Base-by-base conservation (phyloP, 1,284 basidiomycete species). In the Austroboletus novae-zelandiae region DNA sequence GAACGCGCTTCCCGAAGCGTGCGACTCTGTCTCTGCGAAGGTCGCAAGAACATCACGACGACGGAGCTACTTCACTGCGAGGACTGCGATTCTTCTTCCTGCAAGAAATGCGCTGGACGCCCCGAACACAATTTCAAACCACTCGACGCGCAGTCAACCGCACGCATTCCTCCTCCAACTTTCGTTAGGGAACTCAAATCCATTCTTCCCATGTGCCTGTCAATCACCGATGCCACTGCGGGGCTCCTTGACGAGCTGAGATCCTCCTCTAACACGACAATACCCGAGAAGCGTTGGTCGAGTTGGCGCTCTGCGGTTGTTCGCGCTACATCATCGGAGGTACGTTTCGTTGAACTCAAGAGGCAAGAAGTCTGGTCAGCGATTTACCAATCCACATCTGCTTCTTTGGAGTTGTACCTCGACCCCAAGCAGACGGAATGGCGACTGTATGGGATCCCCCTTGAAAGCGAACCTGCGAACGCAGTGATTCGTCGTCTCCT, bases 351-450 rank as follows among this genome's bases (percentile, higher is more conserved):
- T n/a, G 86, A 88, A 57, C 76, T 90, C 32, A 93, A 91, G 66
- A 83, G 95, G 31, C 93, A 95, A 65, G 86, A 89, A 56, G 81
- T 86, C 37, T 98, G 95, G 94, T 83, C 81, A 27, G 91, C 81
- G 0, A 75, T 84, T 11, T 98, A 91, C 68, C 83, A 85, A 53
- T 89, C 91, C 0, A 75, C 85, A 0, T 66, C 74, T 0, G 93
- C 89, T 4, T 74, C 71, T 1, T 78, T 96, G 31, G 90, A 96
- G 62, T 77, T 97, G 13, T 77, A 82, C 46, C 75, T 98, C 11
- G 82, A 92, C 60, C 83, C 84, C 6, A 77, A 83, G 57, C 82
- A 84, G 47, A 85, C 90, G 0, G 90, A 95, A 66, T 98, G 95
- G 95, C 79, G 89, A 11, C 70, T 97, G 17, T 93, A 84, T 52